Conservation (phyloP, 1,139 yeast species). For the Yamadazyma triangularis region DNA sequence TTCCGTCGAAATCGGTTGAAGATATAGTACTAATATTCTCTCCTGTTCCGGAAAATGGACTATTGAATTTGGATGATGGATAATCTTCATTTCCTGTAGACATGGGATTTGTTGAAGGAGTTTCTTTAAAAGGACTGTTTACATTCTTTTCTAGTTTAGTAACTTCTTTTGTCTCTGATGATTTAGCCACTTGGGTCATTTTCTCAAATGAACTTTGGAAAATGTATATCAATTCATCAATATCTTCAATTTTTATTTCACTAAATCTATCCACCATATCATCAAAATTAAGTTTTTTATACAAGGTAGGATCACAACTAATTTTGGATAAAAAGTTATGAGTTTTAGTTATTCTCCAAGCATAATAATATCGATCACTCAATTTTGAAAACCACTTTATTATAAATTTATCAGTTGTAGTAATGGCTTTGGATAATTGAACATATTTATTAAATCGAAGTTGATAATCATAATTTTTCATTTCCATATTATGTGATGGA, state of each 20-base stretch:
- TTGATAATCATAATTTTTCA: slow-evolving; percentile 14
- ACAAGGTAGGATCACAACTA: slow-evolving; percentile 19
- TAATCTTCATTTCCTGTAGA: not conserved
- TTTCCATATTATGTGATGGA: slow-evolving; percentile 15
- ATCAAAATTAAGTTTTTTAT: slow-evolving; percentile 8
- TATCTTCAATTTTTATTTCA: slow-evolving; percentile 5
- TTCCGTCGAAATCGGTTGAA: slow-evolving; percentile 16
- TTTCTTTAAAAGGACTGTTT: not conserved
- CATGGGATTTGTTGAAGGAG: not conserved
- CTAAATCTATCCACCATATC: slow-evolving; percentile 2
- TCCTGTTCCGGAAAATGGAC: slow-evolving; percentile 1
- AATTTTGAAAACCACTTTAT: slow-evolving; percentile 23
- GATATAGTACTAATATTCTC: too few relatives aligned
- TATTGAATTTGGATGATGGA: not conserved
- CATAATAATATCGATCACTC: slow-evolving; percentile 38
- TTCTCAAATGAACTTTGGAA: slow-evolving; percentile 5
- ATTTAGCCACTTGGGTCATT: slow-evolving; percentile 3
- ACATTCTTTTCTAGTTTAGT: not conserved
- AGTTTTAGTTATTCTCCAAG: slow-evolving; percentile 41
- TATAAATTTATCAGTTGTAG: slow-evolving; percentile 17
- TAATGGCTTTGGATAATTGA: slow-evolving; percentile 16
- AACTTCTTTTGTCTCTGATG: not conserved
- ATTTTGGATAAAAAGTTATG: slow-evolving; percentile 24
- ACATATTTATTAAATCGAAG: slow-evolving; percentile 17
- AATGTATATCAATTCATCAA: slow-evolving; percentile 8